Percentiles rank a stretch among this genome's conserved stretches.
Conservation (phyloP, 2,329 filamentous ascomycete genomes). For the Parastagonospora avenae region DNA sequence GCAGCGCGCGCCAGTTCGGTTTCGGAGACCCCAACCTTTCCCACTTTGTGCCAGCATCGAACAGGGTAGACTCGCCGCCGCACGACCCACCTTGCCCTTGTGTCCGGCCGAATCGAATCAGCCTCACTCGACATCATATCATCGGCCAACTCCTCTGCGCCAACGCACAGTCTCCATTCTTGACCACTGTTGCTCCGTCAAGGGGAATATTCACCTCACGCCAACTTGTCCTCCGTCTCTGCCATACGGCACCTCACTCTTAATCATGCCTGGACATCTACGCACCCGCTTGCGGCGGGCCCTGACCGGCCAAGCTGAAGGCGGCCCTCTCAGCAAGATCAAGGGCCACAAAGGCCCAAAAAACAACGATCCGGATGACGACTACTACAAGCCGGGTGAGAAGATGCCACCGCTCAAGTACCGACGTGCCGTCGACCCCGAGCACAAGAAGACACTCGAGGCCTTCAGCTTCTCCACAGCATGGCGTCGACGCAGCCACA, state of each 20-base stretch:
- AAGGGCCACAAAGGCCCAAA: conserved; percentile 36
- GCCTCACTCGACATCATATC: conserved; percentile 27
- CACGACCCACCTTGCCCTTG: conserved; percentile 16
- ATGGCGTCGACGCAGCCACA: conserved; percentile 53
- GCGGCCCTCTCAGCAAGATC: conserved; percentile 29
- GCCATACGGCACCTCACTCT: background rate
- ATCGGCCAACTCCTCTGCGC: conserved; percentile 17
- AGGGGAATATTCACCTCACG: conserved; percentile 1
- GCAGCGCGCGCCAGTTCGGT: conserved; percentile 12
- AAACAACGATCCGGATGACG: conserved; percentile 46
- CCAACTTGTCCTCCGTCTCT: conserved; percentile 2
- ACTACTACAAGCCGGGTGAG: conserved; percentile 58
- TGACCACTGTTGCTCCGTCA: conserved; percentile 4
- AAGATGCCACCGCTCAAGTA: conserved; percentile 59
- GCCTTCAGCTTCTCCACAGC: conserved; percentile 54
- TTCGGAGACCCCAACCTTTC: conserved; percentile 12
- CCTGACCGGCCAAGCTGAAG: conserved; percentile 45
- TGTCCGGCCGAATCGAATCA: conserved; percentile 19
- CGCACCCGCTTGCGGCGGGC: conserved; percentile 53
- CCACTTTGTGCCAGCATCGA: conserved; percentile 11
- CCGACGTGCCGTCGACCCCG: conserved; percentile 54
- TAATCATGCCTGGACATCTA: conserved; percentile 50
- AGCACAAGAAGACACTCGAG: conserved; percentile 57
- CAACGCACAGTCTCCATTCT: conserved; percentile 12
- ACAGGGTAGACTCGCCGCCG: conserved; percentile 1